A percentile compares a stretch with the other conserved stretches of the same genome.
These are phyloP conservation scores for sweet orange (Citrus sinensis) DNA, from an alignment of 345 rosid species.

Conservation along the genomic window DVS_A1.0 CM039167.1:2908501-2909000, in stretches of 20 bases:
- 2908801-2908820: conserved; percentile 67
- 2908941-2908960: conserved; percentile 88
- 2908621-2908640: conserved; percentile 14
- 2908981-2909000: conserved; percentile 48
- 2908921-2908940: conserved; percentile 76
- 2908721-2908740: conserved; percentile 6
- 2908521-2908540: conserved; percentile 26
- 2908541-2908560: conserved; percentile 15
- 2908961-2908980: conserved; percentile 64
- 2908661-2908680: conserved; percentile 50
- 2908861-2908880: conserved; percentile 73
- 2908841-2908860: conserved; percentile 85
- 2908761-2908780: conserved; percentile 83
- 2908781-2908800: conserved; percentile 79
- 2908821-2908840: conserved; percentile 87
- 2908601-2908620: neutral
- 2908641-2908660: conserved; percentile 12
- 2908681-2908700: conserved; percentile 62
- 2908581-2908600: neutral
- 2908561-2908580: neutral
- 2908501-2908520: conserved; percentile 31
- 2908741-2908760: conserved; percentile 70
- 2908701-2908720: neutral
- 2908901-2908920: conserved; percentile 64
- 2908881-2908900: conserved; percentile 79